These are phyloP conservation scores for Wickerhamomyces kurtzmanii DNA, from an alignment of 805 yeast genomes.

Conservation along the genomic window DNA sequence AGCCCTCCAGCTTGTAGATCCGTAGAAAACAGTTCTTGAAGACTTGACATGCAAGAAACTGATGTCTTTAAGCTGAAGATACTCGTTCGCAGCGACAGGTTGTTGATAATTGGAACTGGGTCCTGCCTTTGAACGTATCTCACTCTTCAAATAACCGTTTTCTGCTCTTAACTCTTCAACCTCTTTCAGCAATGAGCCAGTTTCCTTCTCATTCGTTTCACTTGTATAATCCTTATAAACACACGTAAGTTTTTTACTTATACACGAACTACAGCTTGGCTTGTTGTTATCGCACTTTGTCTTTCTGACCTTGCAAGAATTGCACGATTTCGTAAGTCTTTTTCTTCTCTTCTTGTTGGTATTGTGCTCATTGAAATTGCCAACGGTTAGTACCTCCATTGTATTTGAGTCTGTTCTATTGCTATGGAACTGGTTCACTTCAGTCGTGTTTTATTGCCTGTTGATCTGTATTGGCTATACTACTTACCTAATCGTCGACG, in stretches of 20 bases:
- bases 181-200: slow-evolving; percentile 7
- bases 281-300: slow-evolving; percentile 18
- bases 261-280: slow-evolving; percentile 16
- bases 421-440: background rate
- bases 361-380: background rate
- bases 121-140: background rate
- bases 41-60: slow-evolving; percentile 4
- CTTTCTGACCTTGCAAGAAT: slow-evolving; percentile 16
- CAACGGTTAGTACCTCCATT: background rate
- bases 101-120: background rate
- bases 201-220: background rate
- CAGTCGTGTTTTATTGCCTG: background rate
- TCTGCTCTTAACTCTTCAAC: slow-evolving; percentile 9
- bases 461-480: background rate
- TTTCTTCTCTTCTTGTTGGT: slow-evolving; percentile 4
- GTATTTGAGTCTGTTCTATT: background rate
- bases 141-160: slow-evolving; percentile 4
- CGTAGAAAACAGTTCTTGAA: slow-evolving; percentile 8
- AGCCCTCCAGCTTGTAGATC: slow-evolving; percentile 14
- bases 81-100: background rate
- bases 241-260: background rate
- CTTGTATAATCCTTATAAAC: background rate
- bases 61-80: slow-evolving; percentile 2
- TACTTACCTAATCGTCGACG: background rate
- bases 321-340: slow-evolving; percentile 15